Base-by-base conservation (phyloP, 331 rosid genomes). In the Quercus phellos region DNA sequence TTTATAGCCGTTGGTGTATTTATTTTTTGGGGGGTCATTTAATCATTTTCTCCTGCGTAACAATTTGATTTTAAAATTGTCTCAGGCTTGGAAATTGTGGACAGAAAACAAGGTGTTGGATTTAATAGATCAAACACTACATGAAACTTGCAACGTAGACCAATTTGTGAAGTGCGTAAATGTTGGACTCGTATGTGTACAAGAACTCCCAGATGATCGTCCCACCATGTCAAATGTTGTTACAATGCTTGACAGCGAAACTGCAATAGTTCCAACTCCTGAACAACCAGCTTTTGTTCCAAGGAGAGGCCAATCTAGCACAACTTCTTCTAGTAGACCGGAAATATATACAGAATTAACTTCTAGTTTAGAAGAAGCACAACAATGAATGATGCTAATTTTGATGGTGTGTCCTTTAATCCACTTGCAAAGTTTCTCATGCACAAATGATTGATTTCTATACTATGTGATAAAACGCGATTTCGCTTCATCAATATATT, bases 151-250 rank as follows among this genome's bases (percentile, higher is more conserved):
- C 81, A 66, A 86, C 5, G 26, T 34, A 72, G 72, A 24, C 56
- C 77, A 88, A 67, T 85, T 88, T 1, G 4, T 74, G 0, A 83
- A 70, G 75, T 89, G 87, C 71, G 84, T 85, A 3, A 79, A n/a
- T n/a, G 34, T 89, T 54, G 90, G 84, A 1, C 81, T 91, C 4
- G 54, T 88, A 27, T 89, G 96, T 30, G 87, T 86, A 3, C 93
- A 34, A 34, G 38, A 34, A 34, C 38, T 34, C 38, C 38, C 0
- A 0, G 8, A 34, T 34, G 38, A 34, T 34, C 0, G 8, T 34
- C 38, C 8, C 38, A 34, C 38, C 38, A 5, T 34, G 38, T 5
- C 38, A 34, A 34, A 34, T 34, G 38, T 34, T 6, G 38, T 34
- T 34, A 34, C 38, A 34, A 34, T 34, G 38, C 38, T 34, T 34